Evolutionary conservation across 768 basidiomycete genomes (phyloP).

Genomic region (Pluteus cervinus): DNA sequence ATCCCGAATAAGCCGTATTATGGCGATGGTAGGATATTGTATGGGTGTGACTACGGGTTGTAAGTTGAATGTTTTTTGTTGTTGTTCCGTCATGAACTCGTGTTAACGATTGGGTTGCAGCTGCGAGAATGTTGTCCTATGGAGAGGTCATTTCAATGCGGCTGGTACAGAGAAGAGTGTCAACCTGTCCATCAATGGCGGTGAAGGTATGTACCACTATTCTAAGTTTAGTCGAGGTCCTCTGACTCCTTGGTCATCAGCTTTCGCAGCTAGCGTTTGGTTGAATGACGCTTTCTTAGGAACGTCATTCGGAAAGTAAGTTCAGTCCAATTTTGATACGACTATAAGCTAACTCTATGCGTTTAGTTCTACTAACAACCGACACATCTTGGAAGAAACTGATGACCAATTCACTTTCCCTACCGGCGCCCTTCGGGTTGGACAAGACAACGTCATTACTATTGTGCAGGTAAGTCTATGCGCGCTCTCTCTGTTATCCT

Average conservation of each 20-base stretch:
- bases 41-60: slow-evolving; percentile 87
- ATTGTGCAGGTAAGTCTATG: slow-evolving; percentile 54
- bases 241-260: too few relatives aligned
- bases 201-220: slow-evolving; percentile 43
- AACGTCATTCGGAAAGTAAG: slow-evolving; percentile 72
- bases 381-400: slow-evolving; percentile 54
- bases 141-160: slow-evolving; percentile 74
- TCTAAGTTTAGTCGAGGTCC: too few relatives aligned
- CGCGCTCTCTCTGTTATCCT: not conserved
- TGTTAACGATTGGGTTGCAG: slow-evolving; percentile 28
- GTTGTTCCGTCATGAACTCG: not conserved
- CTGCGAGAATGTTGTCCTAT: slow-evolving; percentile 78
- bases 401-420: slow-evolving; percentile 66
- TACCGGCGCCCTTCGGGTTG: slow-evolving; percentile 38
- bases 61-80: slow-evolving; percentile 32
- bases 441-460: slow-evolving; percentile 69
- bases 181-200: slow-evolving; percentile 77
- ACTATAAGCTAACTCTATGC: not conserved
- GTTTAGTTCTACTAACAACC: slow-evolving; percentile 60
- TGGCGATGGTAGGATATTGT: slow-evolving; percentile 72
- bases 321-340: slow-evolving; percentile 1
- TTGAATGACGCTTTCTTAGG: slow-evolving; percentile 66
- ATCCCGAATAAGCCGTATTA: slow-evolving; percentile 64
- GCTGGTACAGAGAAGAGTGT: slow-evolving; percentile 56
- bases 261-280: slow-evolving; percentile 82